phyloP scores from a whole-genome alignment of 2,329 filamentous ascomycete species.

The Aspergillus sp. region DNA sequence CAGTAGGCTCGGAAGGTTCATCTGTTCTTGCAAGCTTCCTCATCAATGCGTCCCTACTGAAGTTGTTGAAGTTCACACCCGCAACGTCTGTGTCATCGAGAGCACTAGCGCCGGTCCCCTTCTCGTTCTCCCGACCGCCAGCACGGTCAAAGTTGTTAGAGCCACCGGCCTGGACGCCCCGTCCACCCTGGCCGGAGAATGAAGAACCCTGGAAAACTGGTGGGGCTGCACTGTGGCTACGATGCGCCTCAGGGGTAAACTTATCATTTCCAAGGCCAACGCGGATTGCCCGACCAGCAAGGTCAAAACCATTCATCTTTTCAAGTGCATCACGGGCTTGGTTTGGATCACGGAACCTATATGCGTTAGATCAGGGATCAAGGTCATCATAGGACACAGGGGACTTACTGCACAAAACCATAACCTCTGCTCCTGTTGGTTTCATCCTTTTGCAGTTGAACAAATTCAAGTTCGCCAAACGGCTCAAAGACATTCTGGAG shows the following conservation, averaged over 20 bases:
- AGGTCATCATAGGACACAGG: neutral
- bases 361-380: neutral
- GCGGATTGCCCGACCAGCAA: constrained; percentile 92
- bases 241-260: constrained; percentile 94
- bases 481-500: constrained; percentile 94
- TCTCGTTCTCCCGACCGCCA: constrained; percentile 80
- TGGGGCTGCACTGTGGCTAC: constrained; percentile 62
- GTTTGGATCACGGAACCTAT: constrained; percentile 78
- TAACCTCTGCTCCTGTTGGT: constrained; percentile 85
- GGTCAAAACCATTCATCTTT: constrained; percentile 99
- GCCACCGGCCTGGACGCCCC: constrained; percentile 72
- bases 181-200: constrained; percentile 84
- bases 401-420: constrained; percentile 92
- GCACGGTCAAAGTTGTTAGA: constrained; percentile 78
- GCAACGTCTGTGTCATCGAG: constrained; percentile 96
- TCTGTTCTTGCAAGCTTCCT: constrained; percentile 95
- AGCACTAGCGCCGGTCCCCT: constrained; percentile 81
- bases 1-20: constrained; percentile 54
- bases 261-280: constrained; percentile 99
- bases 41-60: constrained; percentile 97
- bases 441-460: constrained; percentile 95
- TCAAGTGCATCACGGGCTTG: constrained; percentile 91
- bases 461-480: constrained; percentile 95
- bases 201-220: constrained; percentile 77
- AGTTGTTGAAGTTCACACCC: constrained; percentile 99